Base-by-base conservation (phyloP, 352 stramenopile genomes). In the Pythium brachiatum region DNA sequence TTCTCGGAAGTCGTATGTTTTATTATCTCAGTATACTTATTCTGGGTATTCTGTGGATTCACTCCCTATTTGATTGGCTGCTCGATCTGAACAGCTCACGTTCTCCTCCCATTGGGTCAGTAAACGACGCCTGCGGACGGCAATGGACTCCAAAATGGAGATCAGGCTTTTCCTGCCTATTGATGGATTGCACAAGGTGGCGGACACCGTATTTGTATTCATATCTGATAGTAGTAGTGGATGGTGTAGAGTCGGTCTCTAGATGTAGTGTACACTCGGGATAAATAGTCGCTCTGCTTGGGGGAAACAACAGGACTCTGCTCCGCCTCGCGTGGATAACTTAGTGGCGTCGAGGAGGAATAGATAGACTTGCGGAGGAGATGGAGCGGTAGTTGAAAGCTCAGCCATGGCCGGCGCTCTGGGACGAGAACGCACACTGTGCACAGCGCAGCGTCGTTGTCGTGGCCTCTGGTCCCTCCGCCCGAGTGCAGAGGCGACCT, bases 231-330 rank as follows among this genome's bases (percentile, higher is more conserved):
- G 38, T n/a, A 21, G 38, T 23, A 23, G 38, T n/a, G n/a, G n/a
- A n/a, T n/a, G n/a, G n/a, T n/a, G n/a, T 20, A 41, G n/a, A 39
- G 51, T 47, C 39, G 29, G 32, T 46, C 16, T 41, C 5, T 46
- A 46, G 18, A 18, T 11, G 41, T 62, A 62, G 43, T 62, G 55
- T 62, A 62, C 55, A 62, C 55, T 62, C 55, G 55, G 55, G 51
- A 31, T 56, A 62, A 62, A 62, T 62, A 62, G 55, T 47, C 55
- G 55, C 43, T 46, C 41, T 60, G 25, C 29, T 60, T 32, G 21
- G 27, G n/a, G 38, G 18, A 53, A 20, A 4, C 41, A 48, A 48
- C n/a, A 48, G 41, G 41, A 48, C 41, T 48, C 41, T 44, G 39
- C 54, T 16, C 54, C 54, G 9, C 34, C 31, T 47, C 27, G 41